These are phyloP conservation scores for Claviceps monticola DNA, from an alignment of 2,329 filamentous ascomycete species.

Conservation along the genomic window DNA sequence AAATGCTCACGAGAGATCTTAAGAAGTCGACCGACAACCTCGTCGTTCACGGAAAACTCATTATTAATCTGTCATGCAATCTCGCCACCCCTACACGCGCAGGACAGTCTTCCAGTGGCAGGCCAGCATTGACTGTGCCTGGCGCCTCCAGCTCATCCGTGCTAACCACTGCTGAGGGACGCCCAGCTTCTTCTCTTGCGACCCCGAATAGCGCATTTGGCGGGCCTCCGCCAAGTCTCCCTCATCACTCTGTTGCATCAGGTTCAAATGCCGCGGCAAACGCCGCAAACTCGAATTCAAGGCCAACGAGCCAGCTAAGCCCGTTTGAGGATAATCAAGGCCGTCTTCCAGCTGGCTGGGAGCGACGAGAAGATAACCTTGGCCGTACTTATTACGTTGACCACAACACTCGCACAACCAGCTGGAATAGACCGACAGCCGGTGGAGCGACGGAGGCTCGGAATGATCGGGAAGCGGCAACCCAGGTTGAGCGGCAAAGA, in stretches of 20 bases:
- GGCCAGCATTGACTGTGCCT: conserved; percentile 30
- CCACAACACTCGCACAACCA: conserved; percentile 91
- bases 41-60: conserved; percentile 93
- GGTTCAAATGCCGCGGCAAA: conserved; percentile 20
- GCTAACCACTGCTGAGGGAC: conserved; percentile 31
- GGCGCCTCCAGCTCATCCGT: conserved; percentile 31
- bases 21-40: conserved; percentile 98
- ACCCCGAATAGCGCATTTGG: conserved; percentile 30
- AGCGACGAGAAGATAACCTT: conserved; percentile 86
- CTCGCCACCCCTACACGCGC: conserved; percentile 54
- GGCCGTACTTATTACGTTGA: conserved; percentile 97
- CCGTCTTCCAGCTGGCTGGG: conserved; percentile 84
- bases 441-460: conserved; percentile 59
- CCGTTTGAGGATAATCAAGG: conserved; percentile 96
- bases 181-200: conserved; percentile 40
- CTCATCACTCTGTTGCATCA: conserved; percentile 35
- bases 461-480: conserved; percentile 74
- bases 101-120: conserved; percentile 27
- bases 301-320: conserved; percentile 44
- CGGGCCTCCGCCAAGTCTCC: conserved; percentile 26
- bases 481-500: conserved; percentile 79
- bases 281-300: conserved; percentile 18
- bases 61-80: conserved; percentile 91
- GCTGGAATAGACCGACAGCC: conserved; percentile 81
- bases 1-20: conserved; percentile 94